Conservation (phyloP, 169 alveolate genomes). For the Eimeria falciformis region DNA sequence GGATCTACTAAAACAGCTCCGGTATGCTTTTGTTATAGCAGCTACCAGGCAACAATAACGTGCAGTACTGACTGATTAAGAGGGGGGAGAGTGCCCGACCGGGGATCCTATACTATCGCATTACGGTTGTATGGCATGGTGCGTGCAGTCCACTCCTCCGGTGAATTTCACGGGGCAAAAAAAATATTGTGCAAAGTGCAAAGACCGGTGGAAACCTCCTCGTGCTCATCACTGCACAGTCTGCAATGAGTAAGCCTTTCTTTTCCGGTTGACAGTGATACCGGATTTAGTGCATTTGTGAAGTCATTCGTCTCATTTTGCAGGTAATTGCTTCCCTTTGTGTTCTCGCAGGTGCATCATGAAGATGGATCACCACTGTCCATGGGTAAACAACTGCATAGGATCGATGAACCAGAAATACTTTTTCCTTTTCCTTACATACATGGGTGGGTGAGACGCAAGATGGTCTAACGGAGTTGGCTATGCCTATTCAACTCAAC, state of each 20-base stretch:
- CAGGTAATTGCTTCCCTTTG: not conserved
- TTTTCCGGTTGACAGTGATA: not conserved
- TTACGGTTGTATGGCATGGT: not conserved
- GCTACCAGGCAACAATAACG: no score
- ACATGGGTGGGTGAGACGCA: constrained; percentile 77
- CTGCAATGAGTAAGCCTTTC: constrained; percentile 88
- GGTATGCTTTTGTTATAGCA: constrained; percentile 25
- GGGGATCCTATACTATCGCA: not conserved
- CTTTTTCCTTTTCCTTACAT: constrained; percentile 89
- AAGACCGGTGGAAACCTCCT: constrained; percentile 89
- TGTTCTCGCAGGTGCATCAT: constrained; percentile 69
- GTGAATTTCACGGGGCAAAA: constrained; percentile 26
- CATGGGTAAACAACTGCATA: constrained; percentile 93
- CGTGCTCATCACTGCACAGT: constrained; percentile 92
- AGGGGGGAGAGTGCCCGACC: no score
- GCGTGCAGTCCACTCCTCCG: constrained; percentile 56
- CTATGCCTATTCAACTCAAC: not conserved
- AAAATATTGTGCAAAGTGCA: constrained; percentile 62
- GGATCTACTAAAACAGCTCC: constrained; percentile 76
- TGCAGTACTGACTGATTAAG: not conserved
- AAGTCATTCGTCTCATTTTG: not conserved
- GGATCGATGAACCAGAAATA: constrained; percentile 91
- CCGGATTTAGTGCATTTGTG: not conserved
- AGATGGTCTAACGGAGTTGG: no score
- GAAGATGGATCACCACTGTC: constrained; percentile 93